Percentiles rank a stretch among this genome's conserved stretches.
phyloP scores from a whole-genome alignment of 352 stramenopile genomes.

The Phytopythium chamaehyphon region DNA sequence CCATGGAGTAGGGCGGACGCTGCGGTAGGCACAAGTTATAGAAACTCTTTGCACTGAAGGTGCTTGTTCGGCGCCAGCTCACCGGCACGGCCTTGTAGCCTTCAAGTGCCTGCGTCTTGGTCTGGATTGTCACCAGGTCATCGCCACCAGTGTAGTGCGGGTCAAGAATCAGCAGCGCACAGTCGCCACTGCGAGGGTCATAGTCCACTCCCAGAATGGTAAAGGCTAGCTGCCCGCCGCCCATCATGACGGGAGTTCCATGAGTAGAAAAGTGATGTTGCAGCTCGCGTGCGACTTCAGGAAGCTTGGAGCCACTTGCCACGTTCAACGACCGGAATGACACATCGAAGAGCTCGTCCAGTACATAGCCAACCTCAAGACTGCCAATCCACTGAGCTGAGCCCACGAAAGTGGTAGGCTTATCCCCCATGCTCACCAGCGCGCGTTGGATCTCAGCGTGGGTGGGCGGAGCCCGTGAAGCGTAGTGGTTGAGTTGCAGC shows the following conservation, averaged over 20 bases:
- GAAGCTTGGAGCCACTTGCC: conserved; percentile 45
- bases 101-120: conserved; percentile 50
- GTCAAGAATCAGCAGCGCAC: conserved; percentile 77
- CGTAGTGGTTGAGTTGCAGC: conserved; percentile 70
- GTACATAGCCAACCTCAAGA: conserved; percentile 79
- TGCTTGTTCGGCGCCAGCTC: conserved; percentile 56
- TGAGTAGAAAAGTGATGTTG: conserved; percentile 74
- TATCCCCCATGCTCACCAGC: conserved; percentile 80
- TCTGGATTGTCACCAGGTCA: conserved; percentile 65
- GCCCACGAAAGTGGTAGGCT: conserved; percentile 55
- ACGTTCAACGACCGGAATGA: conserved; percentile 67
- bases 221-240: conserved; percentile 75
- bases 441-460: conserved; percentile 74
- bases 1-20: conserved; percentile 18
- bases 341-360: conserved; percentile 75
- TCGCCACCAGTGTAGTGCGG: conserved; percentile 76
- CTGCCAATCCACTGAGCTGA: conserved; percentile 83
- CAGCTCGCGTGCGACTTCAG: conserved; percentile 60
- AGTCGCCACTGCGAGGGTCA: conserved; percentile 50
- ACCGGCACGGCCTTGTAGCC: conserved; percentile 73
- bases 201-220: conserved; percentile 79
- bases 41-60: conserved; percentile 59
- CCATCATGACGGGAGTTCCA: conserved; percentile 86
- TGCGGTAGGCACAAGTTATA: conserved; percentile 81
- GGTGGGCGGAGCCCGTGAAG: conserved; percentile 29